A percentile compares a stretch with the other conserved stretches of the same genome.
These are phyloP conservation scores for Exophiala sp. DNA, from an alignment of 2,329 filamentous ascomycete species.

Conservation along the genomic window DNA sequence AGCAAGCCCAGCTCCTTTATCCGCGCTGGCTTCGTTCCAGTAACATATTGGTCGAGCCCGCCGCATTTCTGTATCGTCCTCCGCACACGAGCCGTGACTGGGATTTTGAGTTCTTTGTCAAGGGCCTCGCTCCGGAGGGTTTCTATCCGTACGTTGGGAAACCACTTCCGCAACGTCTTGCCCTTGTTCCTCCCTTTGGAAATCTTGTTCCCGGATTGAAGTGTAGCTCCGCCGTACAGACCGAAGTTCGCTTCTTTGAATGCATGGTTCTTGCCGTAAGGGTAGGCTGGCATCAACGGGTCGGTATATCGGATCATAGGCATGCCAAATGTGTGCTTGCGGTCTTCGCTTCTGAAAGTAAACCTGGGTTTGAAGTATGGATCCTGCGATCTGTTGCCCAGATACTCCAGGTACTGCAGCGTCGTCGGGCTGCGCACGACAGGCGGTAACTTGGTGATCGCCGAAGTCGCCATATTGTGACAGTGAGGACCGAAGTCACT, in stretches of 20 bases:
- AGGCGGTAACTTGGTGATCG: slow-evolving; percentile 21
- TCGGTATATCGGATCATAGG: slow-evolving; percentile 21
- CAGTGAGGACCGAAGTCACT: not conserved
- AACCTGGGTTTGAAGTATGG: slow-evolving; percentile 22
- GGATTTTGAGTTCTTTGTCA: slow-evolving; percentile 40
- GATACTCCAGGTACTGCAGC: slow-evolving; percentile 24
- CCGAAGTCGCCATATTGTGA: slow-evolving; percentile 1
- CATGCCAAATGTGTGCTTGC: slow-evolving; percentile 19
- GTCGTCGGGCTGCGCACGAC: slow-evolving; percentile 24
- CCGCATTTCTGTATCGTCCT: slow-evolving; percentile 71
- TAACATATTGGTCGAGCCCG: slow-evolving; percentile 83
- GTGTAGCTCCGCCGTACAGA: slow-evolving; percentile 43
- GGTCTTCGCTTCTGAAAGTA: slow-evolving; percentile 24
- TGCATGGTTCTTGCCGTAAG: slow-evolving; percentile 39
- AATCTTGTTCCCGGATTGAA: slow-evolving; percentile 48
- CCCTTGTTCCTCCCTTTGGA: slow-evolving; percentile 45
- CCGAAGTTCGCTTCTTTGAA: slow-evolving; percentile 45
- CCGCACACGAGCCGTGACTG: slow-evolving; percentile 42
- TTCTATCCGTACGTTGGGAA: slow-evolving; percentile 45
- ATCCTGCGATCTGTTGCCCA: slow-evolving; percentile 10
- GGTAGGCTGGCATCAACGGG: slow-evolving; percentile 41
- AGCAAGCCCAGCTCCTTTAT: slow-evolving; percentile 81
- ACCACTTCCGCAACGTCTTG: slow-evolving; percentile 46
- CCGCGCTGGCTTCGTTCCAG: slow-evolving; percentile 69
- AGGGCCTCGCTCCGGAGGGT: slow-evolving; percentile 43